These are phyloP conservation scores for Niveomyces coronatus DNA, from an alignment of 2,329 filamentous ascomycete genomes.

Conservation along the genomic window DNA sequence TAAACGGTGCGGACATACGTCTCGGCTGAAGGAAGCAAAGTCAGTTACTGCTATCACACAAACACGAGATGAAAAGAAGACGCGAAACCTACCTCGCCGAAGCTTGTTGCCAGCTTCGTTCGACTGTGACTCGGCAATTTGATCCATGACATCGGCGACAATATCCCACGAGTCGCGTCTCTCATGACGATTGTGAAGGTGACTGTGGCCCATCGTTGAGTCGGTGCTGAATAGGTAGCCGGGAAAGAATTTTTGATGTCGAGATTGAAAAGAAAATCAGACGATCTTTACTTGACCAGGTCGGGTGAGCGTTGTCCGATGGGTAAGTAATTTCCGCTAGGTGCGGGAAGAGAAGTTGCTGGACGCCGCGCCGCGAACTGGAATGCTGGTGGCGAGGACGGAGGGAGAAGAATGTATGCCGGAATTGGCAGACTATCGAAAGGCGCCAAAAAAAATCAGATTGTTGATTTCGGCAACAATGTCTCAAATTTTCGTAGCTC, in stretches of 20 bases:
- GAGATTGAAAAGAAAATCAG: too few species aligned
- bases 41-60: background rate
- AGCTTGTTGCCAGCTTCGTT: background rate
- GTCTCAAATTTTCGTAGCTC: conserved; percentile 5
- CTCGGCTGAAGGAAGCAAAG: background rate
- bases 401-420: conserved; percentile 10
- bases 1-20: conserved; percentile 26
- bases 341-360: conserved; percentile 6
- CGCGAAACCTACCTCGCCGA: conserved; percentile 2
- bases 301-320: too few species aligned
- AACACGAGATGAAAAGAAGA: background rate
- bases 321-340: conserved; percentile 6
- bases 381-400: conserved; percentile 8
- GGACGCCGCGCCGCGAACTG: conserved; percentile 6
- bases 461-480: conserved; percentile 6
- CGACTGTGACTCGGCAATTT: background rate
- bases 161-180: conserved; percentile 4
- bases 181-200: conserved; percentile 7
- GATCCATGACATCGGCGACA: background rate
- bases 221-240: conserved; percentile 1
- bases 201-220: conserved; percentile 9
- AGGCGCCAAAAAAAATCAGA: background rate
- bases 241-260: background rate
- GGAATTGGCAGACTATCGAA: conserved; percentile 6
- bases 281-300: too few species aligned